Base-by-base conservation (phyloP, 371 early-diverging fungal genomes). In the Apophysomyces variabilis region DNA sequence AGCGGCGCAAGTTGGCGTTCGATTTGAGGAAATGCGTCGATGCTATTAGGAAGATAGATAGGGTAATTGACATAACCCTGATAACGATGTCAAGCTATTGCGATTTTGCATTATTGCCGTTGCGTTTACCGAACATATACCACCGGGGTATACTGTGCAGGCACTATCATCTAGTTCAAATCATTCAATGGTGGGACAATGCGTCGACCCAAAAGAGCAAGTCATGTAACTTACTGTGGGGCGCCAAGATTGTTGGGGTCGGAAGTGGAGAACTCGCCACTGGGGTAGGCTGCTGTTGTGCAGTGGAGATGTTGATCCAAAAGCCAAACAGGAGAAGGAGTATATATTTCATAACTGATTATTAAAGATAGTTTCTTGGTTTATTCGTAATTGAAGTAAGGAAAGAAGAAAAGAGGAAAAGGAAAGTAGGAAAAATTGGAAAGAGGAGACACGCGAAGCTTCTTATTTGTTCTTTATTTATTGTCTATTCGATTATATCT, bases 31-130 rank as follows among this genome's bases (percentile, higher is more conserved):
- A 75, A 21, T 69, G 64, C 13, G 58, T 54, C 18, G 58, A 47
- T 41, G 64, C 66, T 57, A 65, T 67, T 26, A 9, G 54, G 54
- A 50, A 50, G 54, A 56, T 58, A 68, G 7, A 72, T 62, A 44
- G 64, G 38, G 41, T 75, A 75, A 37, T 71, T 54, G 32, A 75
- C 26, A 18, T 66, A 75, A 26, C 43, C 59, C 75, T 75, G 54
- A 21, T 18, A 21, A 50, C 0, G 9, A 21, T n/a, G n/a, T 21
- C n/a, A 21, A 21, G n/a, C 21, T 35, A 50, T 9, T 50, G 9
- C 16, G 9, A 21, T 1, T 7, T n/a, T 50, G 7, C 57, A 46
- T 43, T 58, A 50, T 32, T 26, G 32, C 3, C 32, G 32, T 26
- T 26, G 16, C 36, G 38, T 18, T 63, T 65, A 66, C 68, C 39